Base-by-base conservation (phyloP, 371 early-diverging fungal genomes). In the Blakeslea trispora region DNA sequence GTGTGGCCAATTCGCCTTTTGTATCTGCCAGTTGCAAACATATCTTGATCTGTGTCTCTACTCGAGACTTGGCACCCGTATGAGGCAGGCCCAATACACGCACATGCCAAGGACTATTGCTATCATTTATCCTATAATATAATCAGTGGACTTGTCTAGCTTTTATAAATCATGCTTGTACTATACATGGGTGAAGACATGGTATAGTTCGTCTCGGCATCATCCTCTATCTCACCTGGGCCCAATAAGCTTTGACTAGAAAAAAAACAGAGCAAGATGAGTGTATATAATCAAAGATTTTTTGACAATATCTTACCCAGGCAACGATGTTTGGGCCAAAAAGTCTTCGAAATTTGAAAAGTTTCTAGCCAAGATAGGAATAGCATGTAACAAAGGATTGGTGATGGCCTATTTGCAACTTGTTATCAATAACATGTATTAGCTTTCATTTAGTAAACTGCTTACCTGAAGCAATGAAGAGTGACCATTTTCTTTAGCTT, bases 11-110 rank as follows among this genome's bases (percentile, higher is more conserved):
- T 52, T 86, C 85, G 24, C 88, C 89, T 32, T 66, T 54, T 49
- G 72, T 57, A 35, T 84, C 79, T 3, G 81, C 77, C 11, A 92
- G 68, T 51, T 89, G 89, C 48, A 92, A 57, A 34, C 90, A 88
- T 7, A 91, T 72, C 55, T 90, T 91, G 66, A 89, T 89, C 63
- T 91, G 92, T 28, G 92, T 92, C 60, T 92, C 91, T 19, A 92
- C 92, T 18, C 91, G 74, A 15, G 89, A 89, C 56, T 89, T 88
- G 9, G 91, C 92, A 23, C 89, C 88, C 31, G 81, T 78, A 43
- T 63, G 66, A 8, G 92, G 88, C 14, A 91, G 77, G 5, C 91
- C 92, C 15, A 86, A 73, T 11, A 88, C 81, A 10, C 79, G 66
- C 53, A 87, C 73, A 50, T 77, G 79, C 61, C 68, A 77, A 17